Base-by-base conservation (phyloP, 2,329 filamentous ascomycete species). In the Bipolaris sorokiniana region DNA sequence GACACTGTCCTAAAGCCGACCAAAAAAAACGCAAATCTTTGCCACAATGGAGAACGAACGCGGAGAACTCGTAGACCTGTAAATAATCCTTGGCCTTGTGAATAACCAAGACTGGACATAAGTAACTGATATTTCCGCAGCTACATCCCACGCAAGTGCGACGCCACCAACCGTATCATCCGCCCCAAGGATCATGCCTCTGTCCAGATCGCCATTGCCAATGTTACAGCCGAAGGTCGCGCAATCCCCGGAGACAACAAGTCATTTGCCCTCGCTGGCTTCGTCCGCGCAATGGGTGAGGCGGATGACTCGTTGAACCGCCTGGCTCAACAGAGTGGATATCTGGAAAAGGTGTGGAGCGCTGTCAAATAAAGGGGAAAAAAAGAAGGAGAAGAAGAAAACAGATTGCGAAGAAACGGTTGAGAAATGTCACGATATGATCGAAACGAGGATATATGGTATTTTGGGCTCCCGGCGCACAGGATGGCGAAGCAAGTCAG, bases 31-130 rank as follows among this genome's bases (percentile, higher is more conserved):
- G 3, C 22, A 38, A 22, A 38, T 37, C 20, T 38, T 48, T 22
- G 46, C 46, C 22, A 48, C 7, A 48, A 38, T 48, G 34, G 46
- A 48, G 33, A 48, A 48, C 46, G 46, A 48, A 48, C 34, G 46
- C 46, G 22, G 46, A 38, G 46, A 48, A 28, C 34, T 38, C 34
- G 46, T 48, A 38, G 46, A 48, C 10, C 34, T 48, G 46, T 48
- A 48, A 18, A 16, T 26, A 7, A 16, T 33, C n/a, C 33, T 37
- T 48, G 31, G 6, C 33, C 22, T 15, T 28, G 7, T 22, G 15
- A 15, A 5, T 18, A 16, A 28, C 5, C 26, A 9, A 38, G n/a
- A 26, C 4, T 22, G 7, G 15, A 7, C 20, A 23, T 28, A 11
- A 28, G 26, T 38, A 31, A 22, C 34, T 48, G 37, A 48, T 37